Evolutionary conservation across 257 asterid species (phyloP), one percentile per base, ranked within the genome.

Genomic region (Solanum rostratum): DNA sequence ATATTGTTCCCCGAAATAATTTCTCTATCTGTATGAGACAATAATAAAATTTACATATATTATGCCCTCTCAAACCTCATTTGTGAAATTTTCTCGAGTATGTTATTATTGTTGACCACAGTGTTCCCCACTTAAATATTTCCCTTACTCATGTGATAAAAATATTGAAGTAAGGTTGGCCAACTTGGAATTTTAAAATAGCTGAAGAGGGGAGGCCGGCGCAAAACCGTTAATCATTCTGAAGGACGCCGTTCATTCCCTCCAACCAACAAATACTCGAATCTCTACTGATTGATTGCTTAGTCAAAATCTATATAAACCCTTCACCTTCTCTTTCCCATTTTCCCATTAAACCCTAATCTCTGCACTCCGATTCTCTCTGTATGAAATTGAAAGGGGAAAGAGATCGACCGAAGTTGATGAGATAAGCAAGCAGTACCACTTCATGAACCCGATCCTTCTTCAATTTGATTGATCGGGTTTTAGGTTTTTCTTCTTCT

Each of bases 211-310:
- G 63, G 82, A 43, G 76, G 76, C 39, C 39, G 39, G 39, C 76
- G 57, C 71, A 50, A 84, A 83, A 2, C 85, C 85, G 81, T 83
- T 83, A 33, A 54, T 83, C 65, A 66, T 71, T 41, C 24, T 65
- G 43, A 10, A 46, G 66, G 52, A 63, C 30, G 63, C 85, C 66
- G 60, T 46, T 65, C 59, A 4, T 52, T 45, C 85, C 78, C 53
- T 66, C 80, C 76, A 57, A 20, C 65, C 79, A 82, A 65, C 84
- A 11, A 45, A 60, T 30, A 39, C 18, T 19, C 19, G 79, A 62
- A 20, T 83, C 80, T 45, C 54, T 71, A 69, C 39, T 70, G 79
- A 70, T 70, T 70, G 52, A 71, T 43, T 71, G 27, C 80, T 71
- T 37, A 71, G 60, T 30, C 85, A 46, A 70, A 73, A 37, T 83